A percentile compares a stretch with the other conserved stretches of the same genome.
phyloP scores from a whole-genome alignment of 345 rosid genomes.

The Cardamine chenopodiifolia region DNA sequence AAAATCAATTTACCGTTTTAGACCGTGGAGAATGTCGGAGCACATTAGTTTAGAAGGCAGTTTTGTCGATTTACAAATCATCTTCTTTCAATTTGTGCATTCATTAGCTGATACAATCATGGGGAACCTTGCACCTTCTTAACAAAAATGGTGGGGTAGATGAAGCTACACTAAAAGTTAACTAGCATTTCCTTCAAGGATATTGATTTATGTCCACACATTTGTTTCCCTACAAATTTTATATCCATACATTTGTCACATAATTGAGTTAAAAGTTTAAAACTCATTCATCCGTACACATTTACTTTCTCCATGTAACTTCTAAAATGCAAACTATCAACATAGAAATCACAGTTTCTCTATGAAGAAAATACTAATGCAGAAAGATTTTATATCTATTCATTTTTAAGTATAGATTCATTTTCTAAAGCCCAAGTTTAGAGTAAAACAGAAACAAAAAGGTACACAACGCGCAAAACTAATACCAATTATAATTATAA shows the following conservation, averaged over 20 bases:
- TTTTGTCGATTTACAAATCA: neutral
- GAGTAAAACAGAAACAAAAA: neutral
- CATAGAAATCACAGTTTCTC: neutral
- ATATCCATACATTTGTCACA: slow-evolving; percentile 15
- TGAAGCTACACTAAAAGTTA: slow-evolving; percentile 32
- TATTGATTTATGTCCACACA: slow-evolving; percentile 30
- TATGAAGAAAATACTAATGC: neutral
- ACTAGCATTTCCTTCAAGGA: slow-evolving; percentile 20
- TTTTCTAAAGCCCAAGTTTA: neutral
- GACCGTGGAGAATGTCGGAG: neutral
- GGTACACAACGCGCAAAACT: neutral
- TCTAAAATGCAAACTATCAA: neutral
- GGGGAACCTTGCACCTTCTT: slow-evolving; percentile 10
- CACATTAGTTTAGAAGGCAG: neutral
- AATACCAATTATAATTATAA: neutral
- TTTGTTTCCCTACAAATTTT: slow-evolving; percentile 19
- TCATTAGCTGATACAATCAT: neutral
- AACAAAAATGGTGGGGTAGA: slow-evolving; percentile 20
- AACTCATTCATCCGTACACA: neutral
- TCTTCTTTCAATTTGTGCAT: neutral
- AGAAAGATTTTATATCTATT: neutral
- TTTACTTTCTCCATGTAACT: neutral
- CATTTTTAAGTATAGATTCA: neutral
- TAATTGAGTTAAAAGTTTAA: neutral
- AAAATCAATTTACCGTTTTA: neutral